Base-by-base conservation (phyloP, 768 basidiomycete species). In the Kwoniella dejecticola region DNA sequence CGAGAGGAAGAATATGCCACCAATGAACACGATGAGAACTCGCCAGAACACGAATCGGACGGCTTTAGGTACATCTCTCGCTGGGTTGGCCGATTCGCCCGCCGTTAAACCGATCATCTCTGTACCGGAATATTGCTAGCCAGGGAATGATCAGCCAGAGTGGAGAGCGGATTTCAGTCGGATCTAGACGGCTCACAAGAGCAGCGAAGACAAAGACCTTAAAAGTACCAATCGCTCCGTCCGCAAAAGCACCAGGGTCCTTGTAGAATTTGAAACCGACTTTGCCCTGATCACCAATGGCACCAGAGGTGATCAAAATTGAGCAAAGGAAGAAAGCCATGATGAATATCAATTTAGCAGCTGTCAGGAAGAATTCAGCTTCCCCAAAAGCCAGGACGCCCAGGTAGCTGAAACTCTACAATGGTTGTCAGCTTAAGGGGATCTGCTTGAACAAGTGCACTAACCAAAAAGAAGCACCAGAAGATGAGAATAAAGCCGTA, bases 341-440 rank as follows among this genome's bases (percentile, higher is more conserved):
- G n/a, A n/a, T n/a, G 29, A 23, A 26, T 30, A 62, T 15, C 36
- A 57, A 27, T 24, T 66, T 58, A 26, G 29, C 15, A 15, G 52
- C 12, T n/a, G 27, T 29, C 10, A 59, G 31, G 21, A 27, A 30
- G 44, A 56, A 57, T 33, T 66, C 60, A 13, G 44, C 53, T 42
- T 66, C 64, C 19, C 64, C 64, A 45, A 66, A 66, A 6, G 33
- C 45, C 19, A 38, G 31, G 12, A 62, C 60, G 3, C 54, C 52
- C 5, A 40, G 44, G 15, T 38, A 40, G 29, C 42, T 27, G 63
- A 65, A n/a, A n/a, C n/a, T n/a, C n/a, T n/a, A n/a, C n/a, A n/a
- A n/a, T n/a, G n/a, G n/a, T n/a, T n/a, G n/a, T n/a, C n/a, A n/a
- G n/a, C n/a, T n/a, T n/a, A n/a, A n/a, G n/a, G n/a, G n/a, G n/a